These are phyloP conservation scores for Solanum acaule DNA, from an alignment of 257 asterid species.

Conservation along the genomic window DNA sequence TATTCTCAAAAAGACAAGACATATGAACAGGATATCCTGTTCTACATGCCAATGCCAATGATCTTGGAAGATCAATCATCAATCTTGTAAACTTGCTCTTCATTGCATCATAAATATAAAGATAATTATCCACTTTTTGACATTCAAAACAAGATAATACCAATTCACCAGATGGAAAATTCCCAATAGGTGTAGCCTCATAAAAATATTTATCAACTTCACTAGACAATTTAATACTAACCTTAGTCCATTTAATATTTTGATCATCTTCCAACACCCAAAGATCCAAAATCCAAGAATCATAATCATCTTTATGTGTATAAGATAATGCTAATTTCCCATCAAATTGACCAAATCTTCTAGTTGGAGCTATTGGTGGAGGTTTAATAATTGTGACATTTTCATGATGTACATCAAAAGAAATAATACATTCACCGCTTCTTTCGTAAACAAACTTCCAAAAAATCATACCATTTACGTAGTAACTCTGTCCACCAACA, in stretches of 20 bases:
- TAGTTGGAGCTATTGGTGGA: not conserved
- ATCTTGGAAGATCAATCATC: not conserved
- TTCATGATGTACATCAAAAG: not conserved
- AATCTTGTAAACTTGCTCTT: not conserved
- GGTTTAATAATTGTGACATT: not conserved
- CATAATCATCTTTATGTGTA: not conserved
- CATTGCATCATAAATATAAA: not conserved
- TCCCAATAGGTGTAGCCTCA: not conserved
- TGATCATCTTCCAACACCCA: not conserved
- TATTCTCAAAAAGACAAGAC: not conserved
- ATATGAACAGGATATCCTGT: not conserved
- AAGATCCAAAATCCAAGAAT: not conserved
- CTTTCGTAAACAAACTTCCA: not conserved
- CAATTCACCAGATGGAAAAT: not conserved
- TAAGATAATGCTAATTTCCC: not conserved
- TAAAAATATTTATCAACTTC: not conserved
- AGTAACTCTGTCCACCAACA: not conserved
- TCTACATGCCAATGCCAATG: not conserved
- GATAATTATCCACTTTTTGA: not conserved
- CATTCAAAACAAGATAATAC: not conserved
- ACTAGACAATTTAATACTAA: not conserved
- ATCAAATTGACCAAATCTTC: not conserved
- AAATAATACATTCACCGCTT: not conserved
- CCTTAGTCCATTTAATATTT: not conserved
- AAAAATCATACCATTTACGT: not conserved